These are phyloP conservation scores for Lagerstroemia fauriei DNA, from an alignment of 441 rosid genomes.

Conservation along the genomic window DNA sequence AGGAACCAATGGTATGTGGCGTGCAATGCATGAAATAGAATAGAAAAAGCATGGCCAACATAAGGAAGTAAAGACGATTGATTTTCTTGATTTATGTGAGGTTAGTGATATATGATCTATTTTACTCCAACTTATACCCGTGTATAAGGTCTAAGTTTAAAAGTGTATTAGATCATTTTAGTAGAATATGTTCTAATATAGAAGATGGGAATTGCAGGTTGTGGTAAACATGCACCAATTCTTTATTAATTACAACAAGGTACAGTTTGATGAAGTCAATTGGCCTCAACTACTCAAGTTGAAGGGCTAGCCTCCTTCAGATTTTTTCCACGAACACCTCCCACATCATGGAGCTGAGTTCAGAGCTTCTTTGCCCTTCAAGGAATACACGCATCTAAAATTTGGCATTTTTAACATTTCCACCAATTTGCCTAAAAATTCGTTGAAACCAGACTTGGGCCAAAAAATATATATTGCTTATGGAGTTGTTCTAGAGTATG, in stretches of 20 bases:
- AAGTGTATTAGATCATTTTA: no score
- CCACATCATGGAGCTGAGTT: not conserved
- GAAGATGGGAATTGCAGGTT: no score
- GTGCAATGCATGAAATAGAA: conserved; percentile 26
- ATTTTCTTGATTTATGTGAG: conserved; percentile 31
- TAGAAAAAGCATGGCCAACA: conserved; percentile 20
- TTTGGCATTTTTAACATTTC: not conserved
- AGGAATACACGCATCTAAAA: no score
- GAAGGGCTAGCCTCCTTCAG: not conserved
- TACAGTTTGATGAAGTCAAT: not conserved
- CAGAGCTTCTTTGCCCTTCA: not conserved
- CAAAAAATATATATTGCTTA: conserved; percentile 9
- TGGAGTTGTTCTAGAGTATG: no score
- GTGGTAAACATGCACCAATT: conserved; percentile 3
- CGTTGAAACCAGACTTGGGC: not conserved
- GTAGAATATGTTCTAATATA: no score
- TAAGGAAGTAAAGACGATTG: conserved; percentile 27
- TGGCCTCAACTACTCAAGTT: conserved; percentile 2
- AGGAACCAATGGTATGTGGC: conserved; percentile 36
- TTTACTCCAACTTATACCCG: no score
- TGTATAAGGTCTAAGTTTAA: no score
- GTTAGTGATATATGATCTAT: not conserved
- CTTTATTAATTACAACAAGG: not conserved
- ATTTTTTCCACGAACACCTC: not conserved
- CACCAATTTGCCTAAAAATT: not conserved